Evolutionary conservation across 2,329 filamentous ascomycete species (phyloP).

Genomic region (Claviceps sp.): DNA sequence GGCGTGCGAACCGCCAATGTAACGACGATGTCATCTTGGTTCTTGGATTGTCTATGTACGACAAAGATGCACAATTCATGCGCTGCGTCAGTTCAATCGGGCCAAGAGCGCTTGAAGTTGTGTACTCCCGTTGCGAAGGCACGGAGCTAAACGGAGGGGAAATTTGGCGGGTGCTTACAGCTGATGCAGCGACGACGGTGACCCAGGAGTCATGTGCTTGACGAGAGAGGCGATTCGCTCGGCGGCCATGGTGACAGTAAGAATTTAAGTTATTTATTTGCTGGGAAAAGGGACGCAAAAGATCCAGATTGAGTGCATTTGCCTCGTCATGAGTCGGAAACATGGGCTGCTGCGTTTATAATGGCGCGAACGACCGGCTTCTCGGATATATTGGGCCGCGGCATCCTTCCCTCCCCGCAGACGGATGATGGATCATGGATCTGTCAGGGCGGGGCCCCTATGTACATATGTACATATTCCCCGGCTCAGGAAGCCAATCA

Average conservation of each 20-base stretch:
- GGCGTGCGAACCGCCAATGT: conserved; percentile 85
- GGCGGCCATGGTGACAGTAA: conserved; percentile 49
- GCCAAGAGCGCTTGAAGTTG: too few relatives aligned
- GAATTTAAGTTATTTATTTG: background rate
- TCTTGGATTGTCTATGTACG: conserved; percentile 62
- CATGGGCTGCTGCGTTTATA: too few relatives aligned
- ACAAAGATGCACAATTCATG: too few relatives aligned
- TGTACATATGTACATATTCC: background rate
- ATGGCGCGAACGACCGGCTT: too few relatives aligned
- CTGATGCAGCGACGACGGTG: conserved; percentile 49
- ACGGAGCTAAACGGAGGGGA: too few relatives aligned
- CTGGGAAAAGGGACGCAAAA: background rate
- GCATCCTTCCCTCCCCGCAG: too few relatives aligned
- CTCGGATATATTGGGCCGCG: too few relatives aligned
- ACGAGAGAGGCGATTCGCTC: conserved; percentile 81
- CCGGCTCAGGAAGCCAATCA: background rate
- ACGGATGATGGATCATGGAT: too few relatives aligned
- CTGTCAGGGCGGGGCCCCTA: background rate
- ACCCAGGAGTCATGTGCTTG: conserved; percentile 62
- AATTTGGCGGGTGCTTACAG: conserved; percentile 48
- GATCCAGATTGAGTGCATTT: background rate
- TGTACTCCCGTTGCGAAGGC: too few relatives aligned
- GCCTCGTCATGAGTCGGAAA: too few relatives aligned
- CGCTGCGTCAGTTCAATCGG: too few relatives aligned
- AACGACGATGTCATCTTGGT: conserved; percentile 92